Base-by-base conservation (phyloP, 2,329 filamentous ascomycete species). In the Claviceps pusilla region DNA sequence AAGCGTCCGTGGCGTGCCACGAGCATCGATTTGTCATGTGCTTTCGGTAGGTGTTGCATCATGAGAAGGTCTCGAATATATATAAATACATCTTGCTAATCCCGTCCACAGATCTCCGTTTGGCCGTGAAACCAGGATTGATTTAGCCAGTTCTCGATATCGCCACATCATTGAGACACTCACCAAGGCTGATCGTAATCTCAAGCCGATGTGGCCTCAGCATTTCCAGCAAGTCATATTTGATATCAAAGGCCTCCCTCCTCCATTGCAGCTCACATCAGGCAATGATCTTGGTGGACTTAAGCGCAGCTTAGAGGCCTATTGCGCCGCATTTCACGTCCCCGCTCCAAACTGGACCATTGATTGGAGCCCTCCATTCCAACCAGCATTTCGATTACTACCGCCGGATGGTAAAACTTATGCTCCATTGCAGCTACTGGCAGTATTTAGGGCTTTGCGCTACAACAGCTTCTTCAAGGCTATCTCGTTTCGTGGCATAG, bases 401-500 rank as follows among this genome's bases (percentile, higher is more conserved):
- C 71, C 75, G 12, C 64, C 71, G 3, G 64, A 65, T 2, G 66
- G 67, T 3, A 58, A 62, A 2, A 61, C 60, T 5, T 80, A 81
- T 60, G 71, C 71, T 4, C 65, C 72, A 4, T 63, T 76, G 42
- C 78, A 81, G 61, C 67, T 81, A 3, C 64, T 81, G n/a, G 78
- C 78, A 10, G 72, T 80, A 1, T 72, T 80, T 59, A 73, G 77
- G 4, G 76, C 78, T 1, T 64, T 80, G 56, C 71, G 78, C 10
- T 81, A 78, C 61, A 81, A 81, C 53, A 78, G 77, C 58, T 80
- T 76, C 59, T 80, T 81, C 65, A 77, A 75, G 55, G 75, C 76
- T 0, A 63, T 81, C n/a, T 80, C 76, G 1, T 78, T 81, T 57
- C 64, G 68, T 10, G 71, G 76, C 52, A 70, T 80, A 14, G 74